phyloP scores from a whole-genome alignment of 768 basidiomycete genomes.

The Dioszegia aurantiaca region DNA sequence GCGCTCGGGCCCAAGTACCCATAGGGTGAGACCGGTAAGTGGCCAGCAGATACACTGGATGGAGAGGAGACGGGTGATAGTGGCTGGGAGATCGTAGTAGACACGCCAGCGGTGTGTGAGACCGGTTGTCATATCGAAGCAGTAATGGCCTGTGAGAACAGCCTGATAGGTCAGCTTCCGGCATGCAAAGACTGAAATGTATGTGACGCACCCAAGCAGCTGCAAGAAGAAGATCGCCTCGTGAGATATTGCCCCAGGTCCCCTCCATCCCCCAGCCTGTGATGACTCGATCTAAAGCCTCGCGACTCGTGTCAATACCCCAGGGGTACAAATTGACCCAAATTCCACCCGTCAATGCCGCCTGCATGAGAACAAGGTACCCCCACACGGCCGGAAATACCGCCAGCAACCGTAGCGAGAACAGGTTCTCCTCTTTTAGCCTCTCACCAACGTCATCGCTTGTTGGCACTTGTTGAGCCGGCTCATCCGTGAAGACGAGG shows the following conservation, averaged over 20 bases:
- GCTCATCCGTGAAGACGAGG: conserved; percentile 4
- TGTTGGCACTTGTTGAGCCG: not conserved
- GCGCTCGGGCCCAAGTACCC: conserved; percentile 66
- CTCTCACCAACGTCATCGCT: not conserved
- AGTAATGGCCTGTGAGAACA: conserved; percentile 82
- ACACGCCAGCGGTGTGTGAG: conserved; percentile 83
- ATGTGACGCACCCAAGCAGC: conserved; percentile 47
- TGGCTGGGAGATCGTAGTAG: conserved; percentile 83
- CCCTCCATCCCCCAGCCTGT: conserved; percentile 24
- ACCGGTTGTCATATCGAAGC: conserved; percentile 80
- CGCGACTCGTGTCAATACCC: conserved; percentile 38
- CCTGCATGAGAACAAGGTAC: conserved; percentile 26
- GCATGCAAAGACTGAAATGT: not conserved
- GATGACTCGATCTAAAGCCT: conserved; percentile 32
- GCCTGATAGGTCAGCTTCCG: conserved; percentile 57
- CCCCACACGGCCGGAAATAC: conserved; percentile 44
- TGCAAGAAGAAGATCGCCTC: conserved; percentile 39
- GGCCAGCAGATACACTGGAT: conserved; percentile 97
- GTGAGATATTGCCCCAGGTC: conserved; percentile 13
- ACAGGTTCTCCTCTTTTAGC: conserved; percentile 16
- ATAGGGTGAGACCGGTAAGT: conserved; percentile 79
- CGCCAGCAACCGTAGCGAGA: conserved; percentile 43
- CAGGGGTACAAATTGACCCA: conserved; percentile 40
- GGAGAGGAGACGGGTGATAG: conserved; percentile 84
- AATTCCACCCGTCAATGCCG: conserved; percentile 28